Evolutionary conservation across 2,329 filamentous ascomycete genomes (phyloP).

Genomic region (Xenosphaeropsis pyriputrescens): DNA sequence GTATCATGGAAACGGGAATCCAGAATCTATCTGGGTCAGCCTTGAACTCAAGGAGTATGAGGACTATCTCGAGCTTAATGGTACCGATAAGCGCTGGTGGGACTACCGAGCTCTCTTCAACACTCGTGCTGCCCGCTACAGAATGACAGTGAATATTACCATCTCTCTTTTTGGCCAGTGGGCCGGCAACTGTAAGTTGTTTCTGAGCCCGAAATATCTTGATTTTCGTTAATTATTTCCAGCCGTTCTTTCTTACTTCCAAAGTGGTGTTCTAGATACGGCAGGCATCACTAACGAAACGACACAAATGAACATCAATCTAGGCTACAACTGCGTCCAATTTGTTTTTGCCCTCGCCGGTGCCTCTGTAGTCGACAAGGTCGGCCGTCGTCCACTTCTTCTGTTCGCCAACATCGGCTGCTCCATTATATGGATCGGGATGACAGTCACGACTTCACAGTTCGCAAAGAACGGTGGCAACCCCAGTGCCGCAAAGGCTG

Average conservation of each 20-base stretch:
- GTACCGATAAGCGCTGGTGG: constrained; percentile 39
- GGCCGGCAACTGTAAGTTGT: constrained; percentile 18
- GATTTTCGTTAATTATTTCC: too few relatives aligned
- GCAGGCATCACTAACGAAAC: constrained; percentile 33
- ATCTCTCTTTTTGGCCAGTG: constrained; percentile 38
- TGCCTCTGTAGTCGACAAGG: constrained; percentile 36
- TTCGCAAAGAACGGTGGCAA: constrained; percentile 10
- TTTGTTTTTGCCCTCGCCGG: constrained; percentile 38
- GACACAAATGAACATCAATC: constrained; percentile 33
- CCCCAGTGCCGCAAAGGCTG: constrained; percentile 19
- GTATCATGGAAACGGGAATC: constrained; percentile 34
- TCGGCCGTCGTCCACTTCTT: constrained; percentile 43
- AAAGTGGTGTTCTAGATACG: constrained; percentile 32
- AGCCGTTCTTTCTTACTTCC: constrained; percentile 34
- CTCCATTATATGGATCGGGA: constrained; percentile 32
- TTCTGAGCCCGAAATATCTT: too few relatives aligned
- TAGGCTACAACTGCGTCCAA: constrained; percentile 39
- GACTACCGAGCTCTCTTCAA: constrained; percentile 38
- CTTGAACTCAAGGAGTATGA: constrained; percentile 32
- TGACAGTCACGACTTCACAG: constrained; percentile 25
- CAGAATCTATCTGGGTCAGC: constrained; percentile 32
- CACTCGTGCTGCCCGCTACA: constrained; percentile 28
- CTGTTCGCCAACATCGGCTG: constrained; percentile 32
- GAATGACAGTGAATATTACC: constrained; percentile 33
- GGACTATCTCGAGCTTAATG: constrained; percentile 31